Evolutionary conservation across 1,284 basidiomycete species (phyloP).

Genomic region (Taiwanofungus camphoratus): DNA sequence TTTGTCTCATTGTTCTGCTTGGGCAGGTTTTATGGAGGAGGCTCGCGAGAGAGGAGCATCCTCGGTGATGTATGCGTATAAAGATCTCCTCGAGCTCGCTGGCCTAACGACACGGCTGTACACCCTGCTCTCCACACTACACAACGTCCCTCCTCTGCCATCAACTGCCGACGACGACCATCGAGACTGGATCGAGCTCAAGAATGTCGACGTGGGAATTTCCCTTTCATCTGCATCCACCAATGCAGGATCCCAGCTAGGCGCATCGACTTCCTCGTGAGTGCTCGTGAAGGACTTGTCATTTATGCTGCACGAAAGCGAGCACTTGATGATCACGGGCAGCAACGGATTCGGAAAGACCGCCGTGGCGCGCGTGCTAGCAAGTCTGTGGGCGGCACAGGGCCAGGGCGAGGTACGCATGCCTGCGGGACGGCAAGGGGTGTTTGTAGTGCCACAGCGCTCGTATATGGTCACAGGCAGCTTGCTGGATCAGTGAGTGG

Average conservation of each 20-base stretch:
- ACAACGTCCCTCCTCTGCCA: constrained; percentile 59
- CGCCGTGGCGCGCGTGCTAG: constrained; percentile 84
- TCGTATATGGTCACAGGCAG: constrained; percentile 88
- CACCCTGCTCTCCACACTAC: constrained; percentile 81
- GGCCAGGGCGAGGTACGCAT: constrained; percentile 39
- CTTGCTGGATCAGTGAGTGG: constrained; percentile 76
- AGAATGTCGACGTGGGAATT: constrained; percentile 71
- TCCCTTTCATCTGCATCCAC: too few relatives aligned
- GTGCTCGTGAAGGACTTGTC: constrained; percentile 73
- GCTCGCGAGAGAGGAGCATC: constrained; percentile 79
- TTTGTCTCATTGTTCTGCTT: constrained; percentile 2
- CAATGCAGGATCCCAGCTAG: constrained; percentile 34
- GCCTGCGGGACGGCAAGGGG: constrained; percentile 42
- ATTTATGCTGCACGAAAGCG: constrained; percentile 67
- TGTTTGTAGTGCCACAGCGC: constrained; percentile 90
- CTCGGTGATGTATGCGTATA: constrained; percentile 87
- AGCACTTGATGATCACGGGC: constrained; percentile 93
- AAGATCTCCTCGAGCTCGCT: constrained; percentile 89
- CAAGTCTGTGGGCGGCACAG: constrained; percentile 78
- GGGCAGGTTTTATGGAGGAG: constrained; percentile 84
- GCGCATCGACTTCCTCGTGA: constrained; percentile 23
- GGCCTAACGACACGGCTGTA: constrained; percentile 91
- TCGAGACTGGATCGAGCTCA: constrained; percentile 38
- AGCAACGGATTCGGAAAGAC: constrained; percentile 95
- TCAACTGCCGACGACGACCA: constrained; percentile 27